Evolutionary conservation across 2,329 filamentous ascomycete species (phyloP), one percentile per base, ranked within the genome.

Genomic region (Aspergillus quadrilineatus): DNA sequence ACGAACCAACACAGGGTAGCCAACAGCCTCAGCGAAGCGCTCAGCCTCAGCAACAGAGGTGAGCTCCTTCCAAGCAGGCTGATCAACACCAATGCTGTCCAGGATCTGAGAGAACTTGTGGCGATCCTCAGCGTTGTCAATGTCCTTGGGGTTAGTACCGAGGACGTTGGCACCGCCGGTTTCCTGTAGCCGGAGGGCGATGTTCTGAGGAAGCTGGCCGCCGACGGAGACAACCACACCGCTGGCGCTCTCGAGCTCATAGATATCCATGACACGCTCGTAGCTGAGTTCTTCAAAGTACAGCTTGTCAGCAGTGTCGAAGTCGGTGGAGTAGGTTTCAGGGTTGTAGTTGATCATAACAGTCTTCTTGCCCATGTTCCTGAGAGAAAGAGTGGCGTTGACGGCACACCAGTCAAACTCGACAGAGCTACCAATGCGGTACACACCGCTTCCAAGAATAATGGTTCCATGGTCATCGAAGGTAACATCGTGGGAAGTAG

Each of bases 361-460:
- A 30, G 94, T 97, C 86, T 97, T 97, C 82, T 96, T 89, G 65
- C 92, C 92, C 82, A 96, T 90, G 59, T 88, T 81, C 67, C 87
- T 86, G 61, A 97, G 82, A 42, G 91, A 89, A 60, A 90, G 83
- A 9, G 92, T 92, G 62, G 92, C 89, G 69, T 92, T 94, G 60
- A 97, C 92, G 62, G 92, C 92, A 73, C 93, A 97, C 93, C 93
- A 97, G 77, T 99, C 93, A 72, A 99, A 99, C 77, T 99, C 94
- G 51, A 99, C 94, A 6, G 92, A 97, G 78, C 89, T 93, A 69
- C 94, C 94, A 72, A 97, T 99, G 72, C 94, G 87, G 83, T 99
- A 99, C 22, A 97, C 94, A 77, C 94, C 94, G 71, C 89, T 93
- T 59, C 94, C 94, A 12, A 99, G 85, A 57, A 97, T 88, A 55